A percentile compares a stretch with the other conserved stretches of the same genome.
phyloP scores from a whole-genome alignment of 306 rosid species.

The Castanea sativa region DNA sequence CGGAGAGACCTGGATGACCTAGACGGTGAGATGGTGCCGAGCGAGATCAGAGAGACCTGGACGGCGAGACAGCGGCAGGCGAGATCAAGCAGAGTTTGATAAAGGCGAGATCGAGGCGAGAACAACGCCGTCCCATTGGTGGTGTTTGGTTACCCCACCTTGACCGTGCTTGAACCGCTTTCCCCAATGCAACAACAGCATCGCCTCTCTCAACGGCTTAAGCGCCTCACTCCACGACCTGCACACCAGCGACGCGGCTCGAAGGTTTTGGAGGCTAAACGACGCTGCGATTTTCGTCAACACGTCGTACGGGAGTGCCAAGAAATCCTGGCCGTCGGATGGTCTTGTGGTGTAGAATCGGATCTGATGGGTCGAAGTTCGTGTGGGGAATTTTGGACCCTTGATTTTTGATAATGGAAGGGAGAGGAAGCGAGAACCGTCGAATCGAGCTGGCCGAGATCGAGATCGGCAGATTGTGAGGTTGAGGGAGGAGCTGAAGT shows the following conservation, averaged over 20 bases:
- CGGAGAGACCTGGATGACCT: no score
- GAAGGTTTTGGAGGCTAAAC: constrained; percentile 55
- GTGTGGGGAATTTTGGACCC: not conserved
- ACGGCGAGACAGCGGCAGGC: no score
- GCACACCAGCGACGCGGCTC: constrained; percentile 67
- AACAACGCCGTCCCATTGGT: no score
- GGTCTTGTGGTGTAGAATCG: constrained; percentile 11
- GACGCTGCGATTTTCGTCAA: constrained; percentile 49
- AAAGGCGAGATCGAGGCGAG: no score
- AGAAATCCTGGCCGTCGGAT: constrained; percentile 36
- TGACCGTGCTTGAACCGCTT: constrained; percentile 81
- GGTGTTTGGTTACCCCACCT: constrained; percentile 31
- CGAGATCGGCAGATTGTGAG: no score
- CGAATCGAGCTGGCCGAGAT: constrained; percentile 43
- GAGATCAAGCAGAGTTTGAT: no score
- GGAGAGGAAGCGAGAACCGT: constrained; percentile 49
- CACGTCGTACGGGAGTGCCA: constrained; percentile 69
- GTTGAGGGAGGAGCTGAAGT: no score
- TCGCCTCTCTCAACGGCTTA: constrained; percentile 65
- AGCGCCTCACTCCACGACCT: constrained; percentile 75
- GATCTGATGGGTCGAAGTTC: constrained; percentile 13
- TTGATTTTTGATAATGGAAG: constrained; percentile 20
- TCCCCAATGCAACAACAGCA: constrained; percentile 62
- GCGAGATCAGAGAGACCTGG: no score
- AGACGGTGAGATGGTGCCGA: no score